These are phyloP conservation scores for Exobasidium rhododendri DNA, from an alignment of 1,284 basidiomycete species.

Conservation along the genomic window DNA sequence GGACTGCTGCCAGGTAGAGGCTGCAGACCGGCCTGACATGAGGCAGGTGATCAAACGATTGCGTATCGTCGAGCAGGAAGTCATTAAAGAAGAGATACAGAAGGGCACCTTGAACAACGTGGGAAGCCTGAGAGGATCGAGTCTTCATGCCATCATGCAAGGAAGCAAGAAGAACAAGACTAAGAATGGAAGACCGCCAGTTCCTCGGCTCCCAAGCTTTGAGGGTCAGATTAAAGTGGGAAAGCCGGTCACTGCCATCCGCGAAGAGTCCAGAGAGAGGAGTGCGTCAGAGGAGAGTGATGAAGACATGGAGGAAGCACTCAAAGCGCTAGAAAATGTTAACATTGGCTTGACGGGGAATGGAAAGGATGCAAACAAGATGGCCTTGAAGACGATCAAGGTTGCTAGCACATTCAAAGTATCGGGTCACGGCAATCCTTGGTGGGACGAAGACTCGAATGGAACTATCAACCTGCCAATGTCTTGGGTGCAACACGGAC, in stretches of 20 bases:
- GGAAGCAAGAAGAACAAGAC: slow-evolving; percentile 27
- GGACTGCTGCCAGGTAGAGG: slow-evolving; percentile 72
- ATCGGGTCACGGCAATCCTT: slow-evolving; percentile 47
- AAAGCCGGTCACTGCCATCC: background rate
- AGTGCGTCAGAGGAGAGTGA: slow-evolving; percentile 18
- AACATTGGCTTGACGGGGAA: slow-evolving; percentile 25
- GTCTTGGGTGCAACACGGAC: slow-evolving; percentile 8
- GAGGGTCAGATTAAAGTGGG: slow-evolving; percentile 63
- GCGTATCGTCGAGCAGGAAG: slow-evolving; percentile 73
- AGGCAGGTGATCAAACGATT: slow-evolving; percentile 72
- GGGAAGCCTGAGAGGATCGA: slow-evolving; percentile 62
- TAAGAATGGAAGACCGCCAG: slow-evolving; percentile 59
- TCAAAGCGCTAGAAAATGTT: slow-evolving; percentile 43
- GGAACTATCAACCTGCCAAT: background rate
- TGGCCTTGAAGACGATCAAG: slow-evolving; percentile 25
- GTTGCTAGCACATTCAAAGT: slow-evolving; percentile 42
- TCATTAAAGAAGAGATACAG: slow-evolving; percentile 32
- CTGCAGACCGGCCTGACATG: slow-evolving; percentile 70
- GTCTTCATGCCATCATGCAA: slow-evolving; percentile 35
- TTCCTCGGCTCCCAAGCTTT: slow-evolving; percentile 79
- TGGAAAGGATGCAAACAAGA: slow-evolving; percentile 11
- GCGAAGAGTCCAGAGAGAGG: slow-evolving; percentile 2
- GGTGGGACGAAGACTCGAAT: slow-evolving; percentile 39
- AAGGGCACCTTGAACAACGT: slow-evolving; percentile 60
- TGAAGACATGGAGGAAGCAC: slow-evolving; percentile 45